Base-by-base conservation (phyloP, 345 rosid species). In the Alliaria petiolata region DNA sequence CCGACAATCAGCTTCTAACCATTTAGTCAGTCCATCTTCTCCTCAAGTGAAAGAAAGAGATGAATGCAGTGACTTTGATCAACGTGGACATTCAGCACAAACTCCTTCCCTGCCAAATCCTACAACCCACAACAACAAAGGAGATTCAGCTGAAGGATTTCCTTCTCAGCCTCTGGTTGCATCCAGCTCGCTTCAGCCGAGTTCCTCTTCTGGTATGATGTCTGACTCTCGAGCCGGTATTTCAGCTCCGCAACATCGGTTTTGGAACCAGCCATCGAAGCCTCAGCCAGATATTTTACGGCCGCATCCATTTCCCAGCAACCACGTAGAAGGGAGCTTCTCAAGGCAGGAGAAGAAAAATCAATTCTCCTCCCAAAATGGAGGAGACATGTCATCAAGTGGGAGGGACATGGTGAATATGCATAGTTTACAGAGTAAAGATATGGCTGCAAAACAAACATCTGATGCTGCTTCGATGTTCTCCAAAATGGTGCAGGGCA, bases 21-120 rank as follows among this genome's bases (percentile, higher is more conserved):
- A 80, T 38, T 49, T 78, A 38, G 67, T 56, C 46, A 76, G 63
- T 74, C 55, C 67, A 60, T 54, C 80, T 76, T 76, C 76, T 47
- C 53, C 79, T 51, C 86, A 69, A 33, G 49, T 70, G 38, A 81
- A 80, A 76, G 77, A 62, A 70, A 72, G 17, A 6, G 81, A 74
- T 19, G 78, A 81, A 73, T 36, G 76, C 22, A 78, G 70, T 74
- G 90, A 80, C 64, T 78, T 81, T 70, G 71, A 65, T 76, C 85
- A 67, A 77, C 75, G 67, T 61, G 78, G 82, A 79, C 86, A 81
- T 75, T 78, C 79, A 51, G 77, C 83, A 69, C 71, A 73, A 33
- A 81, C 76, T 51, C 69, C 77, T 59, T 67, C 79, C 36, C 66
- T 52, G 68, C 75, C 47, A 8, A 75, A 69, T 67, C 19, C 42